Base-by-base conservation (phyloP, 345 rosid genomes). In the Cochlearia excelsa region DNA sequence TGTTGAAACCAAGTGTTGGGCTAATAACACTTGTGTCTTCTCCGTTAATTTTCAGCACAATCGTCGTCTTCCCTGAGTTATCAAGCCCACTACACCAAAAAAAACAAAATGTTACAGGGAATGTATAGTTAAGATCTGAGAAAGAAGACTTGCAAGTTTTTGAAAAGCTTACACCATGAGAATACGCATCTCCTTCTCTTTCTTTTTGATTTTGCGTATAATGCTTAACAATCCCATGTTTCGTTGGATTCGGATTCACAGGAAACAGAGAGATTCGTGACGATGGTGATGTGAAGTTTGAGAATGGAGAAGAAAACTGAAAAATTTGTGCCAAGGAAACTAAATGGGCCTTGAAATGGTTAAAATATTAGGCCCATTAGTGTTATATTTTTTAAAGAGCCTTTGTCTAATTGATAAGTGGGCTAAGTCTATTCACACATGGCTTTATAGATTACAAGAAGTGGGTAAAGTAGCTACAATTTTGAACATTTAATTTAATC, bases 121-220 rank as follows among this genome's bases (percentile, higher is more conserved):
- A 4, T 3, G 37, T 28, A 37, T 41, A 9, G 9, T 42, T 10
- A 30, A 34, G 16, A 70, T 1, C 29, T 1, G 43, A 37, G 27
- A 6, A 26, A 37, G 27, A 6, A 26, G 42, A 5, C 37, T 31
- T 7, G 60, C 9, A 43, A 28, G 42, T 45, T 46, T 3, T 33
- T 33, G 35, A 39, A 16, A 54, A 69, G 52, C 5, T 53, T 81
- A 88, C 95, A 93, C 97, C 97, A 93, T 88, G 11, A 93, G 91
- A 49, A 86, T 86, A 33, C 95, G 94, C 97, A 89, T 86, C 75
- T 93, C 95, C 55, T 86, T 93, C 81, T 93, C 99, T 38, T 86
- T 93, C 74, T 78, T 86, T 80, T 88, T 92, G 70, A 92, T 86
- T 68, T 92, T 92, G 3, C 94, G 70, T 58, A 89, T 92, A 59